Conservation (phyloP, 2,329 filamentous ascomycete species). For the Nothomitra cinnamomea region DNA sequence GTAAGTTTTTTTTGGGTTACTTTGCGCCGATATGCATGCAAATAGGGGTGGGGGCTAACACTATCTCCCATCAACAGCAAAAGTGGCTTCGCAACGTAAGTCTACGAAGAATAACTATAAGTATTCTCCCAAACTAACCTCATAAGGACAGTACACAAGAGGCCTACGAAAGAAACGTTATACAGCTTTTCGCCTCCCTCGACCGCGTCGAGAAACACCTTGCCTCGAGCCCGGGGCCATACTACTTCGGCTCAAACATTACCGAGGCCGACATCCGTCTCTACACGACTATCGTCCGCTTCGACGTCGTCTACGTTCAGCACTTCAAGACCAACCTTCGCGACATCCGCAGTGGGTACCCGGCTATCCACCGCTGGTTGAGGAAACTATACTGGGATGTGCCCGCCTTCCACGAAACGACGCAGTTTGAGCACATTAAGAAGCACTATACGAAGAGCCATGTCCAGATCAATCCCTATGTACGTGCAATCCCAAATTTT, state of each 20-base stretch:
- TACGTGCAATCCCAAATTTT: conserved; percentile 10
- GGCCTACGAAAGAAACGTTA: conserved; percentile 30
- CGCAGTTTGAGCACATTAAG: conserved; percentile 93
- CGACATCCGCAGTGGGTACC: conserved; percentile 73
- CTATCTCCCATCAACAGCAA: conserved; percentile 16
- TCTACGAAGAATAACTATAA: conserved; percentile 1
- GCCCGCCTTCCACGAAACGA: conserved; percentile 63
- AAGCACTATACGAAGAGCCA: conserved; percentile 53
- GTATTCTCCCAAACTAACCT: not conserved
- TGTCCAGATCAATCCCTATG: conserved; percentile 43
- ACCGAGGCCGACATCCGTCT: conserved; percentile 35
- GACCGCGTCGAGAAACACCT: conserved; percentile 29
- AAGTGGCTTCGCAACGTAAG: conserved; percentile 31
- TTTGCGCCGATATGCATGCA: no score
- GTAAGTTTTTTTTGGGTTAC: not conserved
- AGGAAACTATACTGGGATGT: conserved; percentile 70
- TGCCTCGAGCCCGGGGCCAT: conserved; percentile 25
- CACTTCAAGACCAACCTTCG: conserved; percentile 66
- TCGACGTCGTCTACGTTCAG: conserved; percentile 36
- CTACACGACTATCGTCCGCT: conserved; percentile 43
- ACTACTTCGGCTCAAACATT: conserved; percentile 27
- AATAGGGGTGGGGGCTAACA: not conserved
- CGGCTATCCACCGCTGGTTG: conserved; percentile 65
- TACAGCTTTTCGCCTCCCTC: conserved; percentile 29
- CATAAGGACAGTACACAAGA: conserved; percentile 24